Evolutionary conservation across 2,329 filamentous ascomycete genomes (phyloP).

Genomic region (Penicillium sp.): DNA sequence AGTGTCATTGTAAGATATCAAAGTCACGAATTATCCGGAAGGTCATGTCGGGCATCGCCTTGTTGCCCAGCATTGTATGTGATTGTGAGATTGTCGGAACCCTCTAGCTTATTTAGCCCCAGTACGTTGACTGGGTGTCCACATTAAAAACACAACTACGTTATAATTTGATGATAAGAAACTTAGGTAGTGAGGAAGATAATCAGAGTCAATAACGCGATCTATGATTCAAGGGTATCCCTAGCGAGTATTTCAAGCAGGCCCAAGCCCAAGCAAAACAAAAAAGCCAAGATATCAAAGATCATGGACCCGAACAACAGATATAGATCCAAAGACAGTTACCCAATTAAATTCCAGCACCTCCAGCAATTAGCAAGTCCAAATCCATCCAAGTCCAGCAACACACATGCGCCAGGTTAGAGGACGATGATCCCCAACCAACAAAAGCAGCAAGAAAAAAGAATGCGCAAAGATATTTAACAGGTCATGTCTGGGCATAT

Average conservation of each 20-base stretch:
- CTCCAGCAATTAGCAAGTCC: neutral
- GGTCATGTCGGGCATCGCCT: no score
- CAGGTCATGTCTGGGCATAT: conserved; percentile 26
- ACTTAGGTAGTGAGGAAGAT: no score
- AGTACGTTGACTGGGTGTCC: no score
- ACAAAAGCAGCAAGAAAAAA: neutral
- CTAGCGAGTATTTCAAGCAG: conserved; percentile 5
- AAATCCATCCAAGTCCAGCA: neutral
- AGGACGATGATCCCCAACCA: neutral
- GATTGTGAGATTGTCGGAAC: no score
- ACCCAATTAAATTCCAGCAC: neutral
- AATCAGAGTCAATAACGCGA: conserved; percentile 7
- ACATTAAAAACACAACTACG: no score
- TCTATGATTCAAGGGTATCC: conserved; percentile 24
- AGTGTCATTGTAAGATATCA: no score
- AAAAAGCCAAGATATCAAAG: neutral
- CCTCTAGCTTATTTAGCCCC: no score
- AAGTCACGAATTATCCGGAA: no score
- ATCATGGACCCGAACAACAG: neutral
- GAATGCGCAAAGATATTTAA: conserved; percentile 19
- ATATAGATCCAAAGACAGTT: neutral
- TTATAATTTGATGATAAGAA: no score
- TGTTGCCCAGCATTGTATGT: no score
- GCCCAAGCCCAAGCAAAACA: conserved; percentile 5
- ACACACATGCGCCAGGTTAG: neutral